phyloP scores from a whole-genome alignment of 495 filamentous ascomycete species.

The Aspergillus wentii region DNA sequence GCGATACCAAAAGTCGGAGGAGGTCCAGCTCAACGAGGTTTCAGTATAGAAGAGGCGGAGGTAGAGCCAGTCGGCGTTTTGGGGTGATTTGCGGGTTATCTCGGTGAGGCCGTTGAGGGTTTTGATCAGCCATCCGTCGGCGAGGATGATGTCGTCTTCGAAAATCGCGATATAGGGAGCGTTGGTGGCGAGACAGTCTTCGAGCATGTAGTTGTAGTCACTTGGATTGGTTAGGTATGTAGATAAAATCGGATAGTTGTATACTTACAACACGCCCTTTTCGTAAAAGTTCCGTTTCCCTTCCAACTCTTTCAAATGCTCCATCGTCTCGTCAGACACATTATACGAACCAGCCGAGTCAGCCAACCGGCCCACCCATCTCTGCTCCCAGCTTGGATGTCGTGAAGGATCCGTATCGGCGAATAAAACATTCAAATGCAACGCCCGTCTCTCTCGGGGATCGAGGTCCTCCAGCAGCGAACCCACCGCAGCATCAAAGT shows the following conservation, averaged over 20 bases:
- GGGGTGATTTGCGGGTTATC: conserved; percentile 16
- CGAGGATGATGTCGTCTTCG: conserved; percentile 45
- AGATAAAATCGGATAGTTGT: too few species aligned
- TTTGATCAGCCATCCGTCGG: conserved; percentile 40
- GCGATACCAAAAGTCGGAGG: conserved; percentile 30
- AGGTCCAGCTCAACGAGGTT: conserved; percentile 32
- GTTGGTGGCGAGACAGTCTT: conserved; percentile 28
- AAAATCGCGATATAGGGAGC: conserved; percentile 41
- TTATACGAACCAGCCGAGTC: conserved; percentile 16
- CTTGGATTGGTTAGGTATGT: too few species aligned
- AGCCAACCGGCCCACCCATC: conserved; percentile 44
- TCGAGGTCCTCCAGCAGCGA: conserved; percentile 45
- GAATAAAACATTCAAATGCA: conserved; percentile 47
- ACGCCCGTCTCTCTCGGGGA: conserved; percentile 32
- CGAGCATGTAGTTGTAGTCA: conserved; percentile 41
- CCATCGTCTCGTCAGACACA: conserved; percentile 10
- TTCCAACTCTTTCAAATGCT: conserved; percentile 17
- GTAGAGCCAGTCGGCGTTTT: conserved; percentile 33
- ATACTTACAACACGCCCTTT: conserved; percentile 28
- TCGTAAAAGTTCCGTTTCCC: conserved; percentile 15
- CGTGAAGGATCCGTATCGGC: conserved; percentile 40
- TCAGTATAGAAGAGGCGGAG: conserved; percentile 47
- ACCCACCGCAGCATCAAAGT: conserved; percentile 44
- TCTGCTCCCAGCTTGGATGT: conserved; percentile 44
- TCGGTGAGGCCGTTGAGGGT: conserved; percentile 30